Base-by-base conservation (phyloP, 148 eudicot species). In the Amaranthus hypochondriacus region DNA sequence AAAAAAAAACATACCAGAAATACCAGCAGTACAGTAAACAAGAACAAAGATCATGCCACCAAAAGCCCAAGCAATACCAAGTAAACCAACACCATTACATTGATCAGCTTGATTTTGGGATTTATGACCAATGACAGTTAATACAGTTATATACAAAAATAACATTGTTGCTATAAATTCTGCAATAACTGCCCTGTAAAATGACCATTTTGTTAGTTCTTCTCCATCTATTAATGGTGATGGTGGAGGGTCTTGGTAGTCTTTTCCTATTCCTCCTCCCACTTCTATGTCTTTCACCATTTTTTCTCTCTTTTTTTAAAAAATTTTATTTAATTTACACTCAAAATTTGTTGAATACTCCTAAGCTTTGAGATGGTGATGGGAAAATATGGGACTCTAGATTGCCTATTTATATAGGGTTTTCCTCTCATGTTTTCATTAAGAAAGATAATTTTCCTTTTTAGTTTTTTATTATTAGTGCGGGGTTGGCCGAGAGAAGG, bases 21-120 rank as follows among this genome's bases (percentile, higher is more conserved):
- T 84, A 58, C 87, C 87, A 13, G 87, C 87, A 28, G 87, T 84
- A 80, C 87, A 84, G 79, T 84, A 84, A 76, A 81, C 86, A 73
- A 81, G 87, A n/a, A 82, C 56, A 51, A 82, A 82, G 72, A 82
- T 82, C 84, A 82, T 82, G 77, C 84, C 82, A 56, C 87, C 87
- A 73, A 84, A 84, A 43, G 84, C 84, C 87, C 87, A 84, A 61
- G 87, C 84, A 66, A 84, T 84, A 14, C 87, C 87, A 50, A 84
- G 80, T 50, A 84, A 73, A 4, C 87, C 87, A 60, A 84, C 87
- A 15, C 87, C 87, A 46, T 80, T 84, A 44, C 87, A 84, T 0
- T 52, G 43, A 46, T 73, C 82, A 18, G 66, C 47, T 13, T 21
- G 74, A 28, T 47, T 71, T 46, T 75, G 70, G 28, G 71, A 66